Percentiles rank a stretch among this genome's conserved stretches.
phyloP scores from a whole-genome alignment of 495 filamentous ascomycete species.

The Penicillium lividum region DNA sequence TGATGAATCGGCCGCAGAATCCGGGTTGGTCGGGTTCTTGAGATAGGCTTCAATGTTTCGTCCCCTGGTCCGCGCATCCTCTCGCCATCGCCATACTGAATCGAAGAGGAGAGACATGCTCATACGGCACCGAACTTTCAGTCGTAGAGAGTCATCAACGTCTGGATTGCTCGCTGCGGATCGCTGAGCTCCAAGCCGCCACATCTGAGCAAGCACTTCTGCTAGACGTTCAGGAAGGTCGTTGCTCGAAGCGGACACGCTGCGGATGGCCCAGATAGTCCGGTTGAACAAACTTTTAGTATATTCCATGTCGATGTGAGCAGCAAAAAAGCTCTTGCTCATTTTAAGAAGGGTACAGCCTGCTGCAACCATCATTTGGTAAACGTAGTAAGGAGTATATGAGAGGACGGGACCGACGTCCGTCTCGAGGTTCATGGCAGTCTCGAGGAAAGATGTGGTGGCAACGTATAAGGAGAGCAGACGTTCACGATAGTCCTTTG shows the following conservation, averaged over 20 bases:
- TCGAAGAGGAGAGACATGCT: conserved; percentile 94
- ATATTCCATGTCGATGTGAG: conserved; percentile 70
- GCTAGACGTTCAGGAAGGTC: conserved; percentile 83
- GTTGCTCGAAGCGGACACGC: conserved; percentile 77
- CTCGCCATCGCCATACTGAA: conserved; percentile 90
- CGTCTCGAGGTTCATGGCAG: conserved; percentile 62
- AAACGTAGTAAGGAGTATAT: conserved; percentile 81
- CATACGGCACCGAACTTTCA: conserved; percentile 86
- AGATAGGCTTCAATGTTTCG: conserved; percentile 79
- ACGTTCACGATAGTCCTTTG: conserved; percentile 73
- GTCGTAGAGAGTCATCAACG: conserved; percentile 70
- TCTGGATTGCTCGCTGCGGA: conserved; percentile 34
- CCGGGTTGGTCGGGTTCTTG: conserved; percentile 85
- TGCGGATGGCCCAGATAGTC: conserved; percentile 74
- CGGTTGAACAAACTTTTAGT: conserved; percentile 72
- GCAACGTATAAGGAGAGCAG: conserved; percentile 77
- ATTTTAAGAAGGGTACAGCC: conserved; percentile 85
- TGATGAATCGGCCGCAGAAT: conserved; percentile 72
- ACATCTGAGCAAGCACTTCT: conserved; percentile 89
- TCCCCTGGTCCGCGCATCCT: conserved; percentile 78
- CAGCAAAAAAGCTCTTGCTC: conserved; percentile 76
- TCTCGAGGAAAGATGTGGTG: conserved; percentile 72
- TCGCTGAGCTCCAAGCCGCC: conserved; percentile 65
- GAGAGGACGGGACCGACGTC: conserved; percentile 54
- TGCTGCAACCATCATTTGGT: conserved; percentile 88